These are phyloP conservation scores for Bruguiera parviflora DNA, from an alignment of 345 rosid genomes.

Conservation along the genomic window DNA sequence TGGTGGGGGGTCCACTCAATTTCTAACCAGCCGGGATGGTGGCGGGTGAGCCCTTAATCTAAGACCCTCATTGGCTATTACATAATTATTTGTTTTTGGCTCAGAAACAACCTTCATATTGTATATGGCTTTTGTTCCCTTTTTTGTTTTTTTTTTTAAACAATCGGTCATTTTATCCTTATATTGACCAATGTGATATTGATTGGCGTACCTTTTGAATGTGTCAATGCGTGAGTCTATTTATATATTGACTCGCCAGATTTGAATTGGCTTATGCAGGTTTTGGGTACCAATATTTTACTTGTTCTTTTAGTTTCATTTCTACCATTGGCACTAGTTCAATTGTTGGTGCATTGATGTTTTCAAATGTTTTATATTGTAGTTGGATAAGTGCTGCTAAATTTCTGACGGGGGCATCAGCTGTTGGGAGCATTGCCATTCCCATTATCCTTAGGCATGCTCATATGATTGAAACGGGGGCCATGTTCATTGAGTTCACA, in stretches of 20 bases:
- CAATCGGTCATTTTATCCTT: too few species aligned
- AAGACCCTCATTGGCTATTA: neutral
- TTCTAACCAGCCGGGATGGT: conserved; percentile 74
- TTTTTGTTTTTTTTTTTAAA: too few species aligned
- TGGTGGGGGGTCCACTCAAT: conserved; percentile 95
- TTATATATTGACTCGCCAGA: too few species aligned
- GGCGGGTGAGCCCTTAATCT: conserved; percentile 68
- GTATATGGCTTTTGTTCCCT: neutral
- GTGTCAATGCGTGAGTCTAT: too few species aligned
- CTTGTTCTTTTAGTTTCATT: neutral
- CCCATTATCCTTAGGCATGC: conserved; percentile 96
- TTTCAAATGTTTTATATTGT: conserved; percentile 15
- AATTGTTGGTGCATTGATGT: too few species aligned
- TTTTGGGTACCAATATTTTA: neutral
- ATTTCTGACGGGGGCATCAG: conserved; percentile 91
- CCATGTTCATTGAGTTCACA: conserved; percentile 92
- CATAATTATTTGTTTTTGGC: neutral
- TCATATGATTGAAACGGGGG: conserved; percentile 84
- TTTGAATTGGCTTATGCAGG: too few species aligned
- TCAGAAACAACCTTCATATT: neutral
- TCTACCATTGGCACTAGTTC: too few species aligned
- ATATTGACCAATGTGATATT: too few species aligned
- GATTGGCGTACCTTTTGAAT: too few species aligned
- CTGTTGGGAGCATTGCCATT: conserved; percentile 88
- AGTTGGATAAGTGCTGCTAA: conserved; percentile 98